These are phyloP conservation scores for Acanthamoeba lenticulata DNA, from an alignment of 208 protist genomes.

Conservation along the genomic window DNA sequence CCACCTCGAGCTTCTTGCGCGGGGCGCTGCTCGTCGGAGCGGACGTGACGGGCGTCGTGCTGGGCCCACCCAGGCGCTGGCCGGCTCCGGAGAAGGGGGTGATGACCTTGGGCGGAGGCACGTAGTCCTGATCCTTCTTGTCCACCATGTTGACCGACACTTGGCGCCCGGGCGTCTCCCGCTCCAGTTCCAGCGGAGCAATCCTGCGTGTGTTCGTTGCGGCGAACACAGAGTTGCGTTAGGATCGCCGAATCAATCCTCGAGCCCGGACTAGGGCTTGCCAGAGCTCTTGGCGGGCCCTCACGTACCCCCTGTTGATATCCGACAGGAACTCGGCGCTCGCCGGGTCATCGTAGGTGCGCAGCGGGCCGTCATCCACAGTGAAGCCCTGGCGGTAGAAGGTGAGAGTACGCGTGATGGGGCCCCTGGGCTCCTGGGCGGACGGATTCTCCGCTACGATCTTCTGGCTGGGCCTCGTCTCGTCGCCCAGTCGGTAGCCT, in stretches of 20 bases:
- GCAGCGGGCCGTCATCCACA: not conserved
- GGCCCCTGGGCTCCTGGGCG: not conserved
- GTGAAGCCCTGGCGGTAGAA: constrained; percentile 20
- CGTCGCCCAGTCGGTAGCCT: constrained; percentile 6
- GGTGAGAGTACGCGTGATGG: not conserved
- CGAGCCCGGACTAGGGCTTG: not conserved
- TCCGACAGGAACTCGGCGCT: not conserved
- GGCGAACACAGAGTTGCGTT: not conserved
- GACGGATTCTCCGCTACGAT: not conserved
- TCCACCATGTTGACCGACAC: not conserved
- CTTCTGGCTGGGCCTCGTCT: not conserved
- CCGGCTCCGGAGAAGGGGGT: not conserved
- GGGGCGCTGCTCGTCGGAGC: not conserved
- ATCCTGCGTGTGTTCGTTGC: not conserved
- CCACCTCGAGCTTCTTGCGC: not conserved
- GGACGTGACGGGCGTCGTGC: not conserved
- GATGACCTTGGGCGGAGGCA: not conserved
- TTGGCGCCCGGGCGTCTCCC: not conserved
- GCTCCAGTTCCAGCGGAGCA: not conserved
- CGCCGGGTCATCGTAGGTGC: not conserved
- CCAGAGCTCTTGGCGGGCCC: not conserved
- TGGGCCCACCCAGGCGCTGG: not conserved
- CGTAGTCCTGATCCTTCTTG: constrained; percentile 14
- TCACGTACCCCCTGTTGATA: not conserved
- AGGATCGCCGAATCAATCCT: not conserved